These are phyloP conservation scores for Apium graveolens DNA, from an alignment of 129 eudicot species.

Conservation along the genomic window DNA sequence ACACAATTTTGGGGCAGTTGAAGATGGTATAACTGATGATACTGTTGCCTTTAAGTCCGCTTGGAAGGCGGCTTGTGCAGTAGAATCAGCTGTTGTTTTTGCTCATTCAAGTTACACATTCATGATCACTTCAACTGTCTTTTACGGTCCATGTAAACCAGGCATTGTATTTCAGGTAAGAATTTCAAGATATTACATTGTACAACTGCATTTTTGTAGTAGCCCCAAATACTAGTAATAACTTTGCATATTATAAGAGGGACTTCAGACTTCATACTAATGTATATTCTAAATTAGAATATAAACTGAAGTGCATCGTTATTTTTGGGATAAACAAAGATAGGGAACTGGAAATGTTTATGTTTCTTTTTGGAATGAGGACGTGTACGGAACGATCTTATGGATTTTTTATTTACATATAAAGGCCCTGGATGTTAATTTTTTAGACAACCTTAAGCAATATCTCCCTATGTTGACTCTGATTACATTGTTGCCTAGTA, in stretches of 20 bases:
- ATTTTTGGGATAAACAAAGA: not conserved
- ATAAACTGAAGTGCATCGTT: not conserved
- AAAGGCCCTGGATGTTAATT: not conserved
- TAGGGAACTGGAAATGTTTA: not conserved
- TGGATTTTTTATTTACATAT: too few species aligned
- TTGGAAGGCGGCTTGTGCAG: slow-evolving; percentile 90
- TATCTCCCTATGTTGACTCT: not conserved
- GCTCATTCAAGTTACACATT: slow-evolving; percentile 51
- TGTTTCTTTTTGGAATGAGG: not conserved
- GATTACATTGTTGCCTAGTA: not conserved
- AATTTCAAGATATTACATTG: not conserved
- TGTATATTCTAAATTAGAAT: not conserved
- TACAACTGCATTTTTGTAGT: not conserved
- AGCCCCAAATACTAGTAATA: not conserved
- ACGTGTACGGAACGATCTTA: not conserved
- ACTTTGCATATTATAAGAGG: not conserved
- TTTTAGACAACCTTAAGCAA: not conserved
- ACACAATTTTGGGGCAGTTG: slow-evolving; percentile 80
- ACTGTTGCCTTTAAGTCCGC: slow-evolving; percentile 71
- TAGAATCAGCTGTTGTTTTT: slow-evolving; percentile 55
- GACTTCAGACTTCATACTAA: not conserved
- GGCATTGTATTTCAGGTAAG: slow-evolving; percentile 83
- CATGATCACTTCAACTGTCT: slow-evolving; percentile 67
- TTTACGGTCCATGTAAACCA: slow-evolving; percentile 87
- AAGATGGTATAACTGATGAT: slow-evolving; percentile 76